These are phyloP conservation scores for Daldinia grandis DNA, from an alignment of 495 filamentous ascomycete species.

Conservation along the genomic window DNA sequence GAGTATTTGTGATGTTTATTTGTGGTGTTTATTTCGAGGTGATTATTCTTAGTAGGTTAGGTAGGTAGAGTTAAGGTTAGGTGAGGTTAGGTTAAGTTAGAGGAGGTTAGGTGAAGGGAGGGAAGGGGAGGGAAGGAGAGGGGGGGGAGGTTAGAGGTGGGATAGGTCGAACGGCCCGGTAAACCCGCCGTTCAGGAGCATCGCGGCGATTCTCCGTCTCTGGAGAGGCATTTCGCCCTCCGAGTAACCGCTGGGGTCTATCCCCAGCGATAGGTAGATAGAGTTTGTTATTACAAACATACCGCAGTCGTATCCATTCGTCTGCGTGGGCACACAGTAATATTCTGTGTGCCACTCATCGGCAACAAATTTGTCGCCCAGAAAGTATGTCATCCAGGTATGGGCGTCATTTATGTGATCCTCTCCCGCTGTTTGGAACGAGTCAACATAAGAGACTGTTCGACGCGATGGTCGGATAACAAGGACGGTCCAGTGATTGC, in stretches of 20 bases:
- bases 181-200: conserved; percentile 74
- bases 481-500: conserved; percentile 70
- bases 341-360: conserved; percentile 69
- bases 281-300: conserved; percentile 80
- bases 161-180: conserved; percentile 55
- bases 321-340: conserved; percentile 62
- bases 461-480: conserved; percentile 70
- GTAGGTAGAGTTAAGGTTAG: neutral
- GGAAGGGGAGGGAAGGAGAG: neutral
- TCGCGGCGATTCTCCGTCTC: conserved; percentile 71
- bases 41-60: neutral
- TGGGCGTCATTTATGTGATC: conserved; percentile 30
- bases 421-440: conserved; percentile 56
- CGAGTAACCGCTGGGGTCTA: conserved; percentile 68
- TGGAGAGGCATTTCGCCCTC: conserved; percentile 65
- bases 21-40: neutral
- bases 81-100: neutral
- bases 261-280: conserved; percentile 70
- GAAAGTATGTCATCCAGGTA: conserved; percentile 65
- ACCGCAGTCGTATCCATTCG: conserved; percentile 81
- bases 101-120: neutral
- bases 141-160: conserved; percentile 26
- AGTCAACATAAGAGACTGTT: conserved; percentile 80
- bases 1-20: neutral
- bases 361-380: conserved; percentile 64